Evolutionary conservation across 2,329 filamentous ascomycete species (phyloP).

Genomic region (Bipolaris cookei): DNA sequence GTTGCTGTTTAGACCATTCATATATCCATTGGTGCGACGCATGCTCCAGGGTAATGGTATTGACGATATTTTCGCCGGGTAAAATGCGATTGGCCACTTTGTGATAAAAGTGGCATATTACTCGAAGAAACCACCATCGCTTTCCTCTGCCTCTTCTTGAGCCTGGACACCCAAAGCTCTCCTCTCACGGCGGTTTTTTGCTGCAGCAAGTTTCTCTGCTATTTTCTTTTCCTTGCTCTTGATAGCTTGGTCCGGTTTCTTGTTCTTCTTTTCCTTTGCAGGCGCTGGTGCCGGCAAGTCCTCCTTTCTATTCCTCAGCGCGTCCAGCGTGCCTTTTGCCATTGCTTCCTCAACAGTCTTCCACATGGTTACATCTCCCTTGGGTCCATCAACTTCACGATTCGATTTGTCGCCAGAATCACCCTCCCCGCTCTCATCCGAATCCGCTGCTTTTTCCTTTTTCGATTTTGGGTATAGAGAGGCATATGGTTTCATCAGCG

Average conservation of each 20-base stretch:
- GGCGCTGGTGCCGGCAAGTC: slow-evolving; percentile 29
- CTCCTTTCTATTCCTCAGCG: slow-evolving; percentile 61
- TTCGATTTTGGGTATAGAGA: slow-evolving; percentile 57
- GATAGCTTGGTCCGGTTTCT: slow-evolving; percentile 16
- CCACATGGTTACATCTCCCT: slow-evolving; percentile 70
- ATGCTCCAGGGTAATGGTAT: slow-evolving; percentile 2
- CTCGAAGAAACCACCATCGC: slow-evolving; percentile 50
- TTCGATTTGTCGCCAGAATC: slow-evolving; percentile 39
- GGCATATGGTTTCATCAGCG: slow-evolving; percentile 73
- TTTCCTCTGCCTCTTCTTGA: slow-evolving; percentile 41
- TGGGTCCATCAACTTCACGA: slow-evolving; percentile 48
- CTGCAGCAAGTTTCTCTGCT: slow-evolving; percentile 18
- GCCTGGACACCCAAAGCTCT: slow-evolving; percentile 27
- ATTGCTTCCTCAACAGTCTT: slow-evolving; percentile 68
- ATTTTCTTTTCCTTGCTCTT: slow-evolving; percentile 28
- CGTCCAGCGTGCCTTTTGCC: slow-evolving; percentile 62
- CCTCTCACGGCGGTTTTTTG: slow-evolving; percentile 28
- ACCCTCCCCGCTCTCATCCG: slow-evolving; percentile 30
- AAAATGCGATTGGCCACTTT: slow-evolving; percentile 18
- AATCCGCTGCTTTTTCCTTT: slow-evolving; percentile 24
- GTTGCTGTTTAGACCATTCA: neutral
- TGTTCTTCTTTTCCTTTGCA: slow-evolving; percentile 28
- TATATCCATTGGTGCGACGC: neutral
- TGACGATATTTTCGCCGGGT: slow-evolving; percentile 19
- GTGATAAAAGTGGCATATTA: slow-evolving; percentile 16